These are phyloP conservation scores for Phytophthora rubi DNA, from an alignment of 352 stramenopile genomes.

Conservation along the genomic window DNA sequence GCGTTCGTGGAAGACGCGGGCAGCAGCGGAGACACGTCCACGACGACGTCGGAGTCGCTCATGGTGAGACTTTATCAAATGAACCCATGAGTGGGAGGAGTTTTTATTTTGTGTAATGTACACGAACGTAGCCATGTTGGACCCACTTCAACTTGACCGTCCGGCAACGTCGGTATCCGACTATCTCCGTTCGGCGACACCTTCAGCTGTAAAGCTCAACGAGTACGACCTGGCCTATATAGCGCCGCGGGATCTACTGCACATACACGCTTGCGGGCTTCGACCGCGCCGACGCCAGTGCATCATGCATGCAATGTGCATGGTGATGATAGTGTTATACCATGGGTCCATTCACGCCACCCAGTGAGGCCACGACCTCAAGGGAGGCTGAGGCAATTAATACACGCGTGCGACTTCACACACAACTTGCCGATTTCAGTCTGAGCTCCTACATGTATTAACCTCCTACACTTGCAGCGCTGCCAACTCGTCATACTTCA, in stretches of 20 bases:
- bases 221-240: conserved; percentile 51
- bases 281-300: conserved; percentile 29
- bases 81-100: conserved; percentile 3
- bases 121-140: conserved; percentile 7
- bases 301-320: no score
- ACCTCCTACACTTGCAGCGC: no score
- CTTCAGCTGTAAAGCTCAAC: conserved; percentile 41
- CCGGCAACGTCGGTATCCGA: conserved; percentile 21
- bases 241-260: conserved; percentile 33
- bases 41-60: conserved; percentile 30
- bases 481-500: no score
- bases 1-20: not conserved
- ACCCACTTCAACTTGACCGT: conserved; percentile 8
- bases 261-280: conserved; percentile 45
- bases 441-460: no score
- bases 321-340: no score
- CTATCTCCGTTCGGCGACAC: conserved; percentile 36
- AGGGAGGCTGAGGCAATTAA: no score
- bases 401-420: no score
- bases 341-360: no score
- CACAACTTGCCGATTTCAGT: no score
- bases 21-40: conserved; percentile 32
- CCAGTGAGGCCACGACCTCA: no score
- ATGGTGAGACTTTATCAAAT: conserved; percentile 16
- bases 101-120: not conserved